Base-by-base conservation (phyloP, 2,329 filamentous ascomycete genomes). In the Aspergillus sp. region DNA sequence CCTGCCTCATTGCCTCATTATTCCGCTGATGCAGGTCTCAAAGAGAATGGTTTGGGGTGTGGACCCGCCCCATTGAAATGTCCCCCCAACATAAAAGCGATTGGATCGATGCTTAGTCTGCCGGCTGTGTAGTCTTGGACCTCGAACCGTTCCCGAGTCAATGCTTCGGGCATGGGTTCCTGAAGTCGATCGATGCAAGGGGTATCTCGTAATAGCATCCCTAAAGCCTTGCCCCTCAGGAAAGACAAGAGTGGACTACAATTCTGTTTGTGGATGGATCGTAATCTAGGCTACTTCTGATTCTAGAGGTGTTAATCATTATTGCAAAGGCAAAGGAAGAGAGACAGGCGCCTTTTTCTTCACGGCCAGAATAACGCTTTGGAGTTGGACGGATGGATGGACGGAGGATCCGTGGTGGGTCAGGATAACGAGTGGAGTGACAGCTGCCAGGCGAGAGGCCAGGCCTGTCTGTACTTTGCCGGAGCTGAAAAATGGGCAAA, bases 171-270 rank as follows among this genome's bases (percentile, higher is more conserved):
- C 52, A 55, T 56, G 52, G 47, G 17, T 46, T 44, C 43, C 33
- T 53, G 51, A 17, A 15, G 4, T 35, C 41, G 35, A 49, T 49
- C 19, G 31, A 53, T 31, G 57, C 25, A 59, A 59, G 57, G 57
- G 57, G 44, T 56, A 37, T 21, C 43, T 46, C 41, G 17, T n/a
- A 35, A 6, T n/a, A 33, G 17, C 19, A 37, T 25, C 15, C 23
- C 17, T 21, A 19, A 23, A 21, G 21, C 5, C n/a, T 47, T 33
- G 51, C 8, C 27, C 27, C 27, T 4, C 27, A 46, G 14, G 3
- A 4, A 15, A 35, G 27, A 33, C 39, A 21, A 52, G 4, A 27
- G 21, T 48, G n/a, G 27, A 15, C 17, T 48, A 48, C 15, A 9
- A 27, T 17, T 11, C 11, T 14, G 6, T 15, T n/a, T 35, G 27